Conservation (phyloP, 495 filamentous ascomycete genomes). For the Xylaria longipes region DNA sequence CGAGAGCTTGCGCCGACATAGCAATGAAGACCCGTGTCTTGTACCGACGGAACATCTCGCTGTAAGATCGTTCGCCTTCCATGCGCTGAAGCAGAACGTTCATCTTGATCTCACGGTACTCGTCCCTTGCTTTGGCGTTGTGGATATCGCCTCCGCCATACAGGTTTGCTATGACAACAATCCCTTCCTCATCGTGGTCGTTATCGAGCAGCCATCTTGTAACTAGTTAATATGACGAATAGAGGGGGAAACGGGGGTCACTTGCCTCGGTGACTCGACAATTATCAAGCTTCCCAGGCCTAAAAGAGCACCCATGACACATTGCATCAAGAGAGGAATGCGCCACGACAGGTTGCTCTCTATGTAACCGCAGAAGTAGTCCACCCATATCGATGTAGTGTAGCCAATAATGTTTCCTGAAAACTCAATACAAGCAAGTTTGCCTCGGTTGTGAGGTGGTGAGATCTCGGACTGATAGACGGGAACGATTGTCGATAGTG, state of each 20-base stretch:
- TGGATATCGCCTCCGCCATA: slow-evolving; percentile 96
- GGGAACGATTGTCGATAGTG: slow-evolving; percentile 94
- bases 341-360: slow-evolving; percentile 87
- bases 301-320: slow-evolving; percentile 87
- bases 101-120: slow-evolving; percentile 99
- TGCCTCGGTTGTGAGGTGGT: slow-evolving; percentile 92
- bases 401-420: slow-evolving; percentile 96
- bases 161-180: slow-evolving; percentile 95
- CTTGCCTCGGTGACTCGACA: slow-evolving; percentile 92
- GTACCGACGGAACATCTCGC: slow-evolving; percentile 95
- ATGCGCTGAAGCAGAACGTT: slow-evolving; percentile 89
- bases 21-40: slow-evolving; percentile 93
- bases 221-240: slow-evolving; percentile 28
- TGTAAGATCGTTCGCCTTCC: slow-evolving; percentile 90
- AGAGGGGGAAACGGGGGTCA: slow-evolving; percentile 5
- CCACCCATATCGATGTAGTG: slow-evolving; percentile 95
- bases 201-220: slow-evolving; percentile 93
- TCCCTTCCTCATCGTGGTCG: slow-evolving; percentile 97
- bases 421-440: slow-evolving; percentile 97
- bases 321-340: slow-evolving; percentile 88
- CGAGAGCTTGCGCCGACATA: slow-evolving; percentile 96
- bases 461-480: slow-evolving; percentile 99
- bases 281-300: slow-evolving; percentile 88
- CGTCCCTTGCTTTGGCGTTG: slow-evolving; percentile 85
- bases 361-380: slow-evolving; percentile 96